A percentile compares a stretch with the other conserved stretches of the same genome.
phyloP scores from a whole-genome alignment of 2,329 filamentous ascomycete species.

The Fonsecaea nubica region DNA sequence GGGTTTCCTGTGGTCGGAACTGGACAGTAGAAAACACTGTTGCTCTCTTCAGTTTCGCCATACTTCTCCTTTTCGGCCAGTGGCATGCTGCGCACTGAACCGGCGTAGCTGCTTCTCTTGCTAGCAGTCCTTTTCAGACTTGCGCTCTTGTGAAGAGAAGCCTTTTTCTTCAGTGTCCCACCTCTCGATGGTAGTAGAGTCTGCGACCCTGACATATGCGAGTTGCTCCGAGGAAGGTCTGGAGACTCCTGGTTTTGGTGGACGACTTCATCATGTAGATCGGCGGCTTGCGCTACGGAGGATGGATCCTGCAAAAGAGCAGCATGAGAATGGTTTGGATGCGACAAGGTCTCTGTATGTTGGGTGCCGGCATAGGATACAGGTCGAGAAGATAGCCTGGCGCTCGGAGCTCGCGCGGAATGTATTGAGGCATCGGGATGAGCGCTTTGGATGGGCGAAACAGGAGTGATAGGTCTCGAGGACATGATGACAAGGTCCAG shows the following conservation, averaged over 20 bases:
- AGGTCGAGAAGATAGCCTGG: conserved; percentile 46
- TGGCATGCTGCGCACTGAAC: conserved; percentile 81
- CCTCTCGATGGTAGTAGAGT: conserved; percentile 55
- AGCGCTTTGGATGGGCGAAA: conserved; percentile 27
- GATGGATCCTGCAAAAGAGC: conserved; percentile 43
- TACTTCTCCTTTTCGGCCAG: conserved; percentile 68
- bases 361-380: conserved; percentile 48
- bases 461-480: conserved; percentile 44
- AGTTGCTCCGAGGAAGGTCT: conserved; percentile 49
- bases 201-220: conserved; percentile 51
- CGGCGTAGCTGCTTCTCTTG: conserved; percentile 79
- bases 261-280: conserved; percentile 47
- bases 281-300: conserved; percentile 46
- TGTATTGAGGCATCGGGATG: conserved; percentile 28
- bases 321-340: conserved; percentile 47
- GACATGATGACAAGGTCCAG: conserved; percentile 32
- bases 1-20: conserved; percentile 86
- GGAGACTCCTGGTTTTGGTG: conserved; percentile 32
- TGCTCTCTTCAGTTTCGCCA: conserved; percentile 70
- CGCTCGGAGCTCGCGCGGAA: conserved; percentile 28
- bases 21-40: conserved; percentile 87
- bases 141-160: conserved; percentile 73
- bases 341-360: conserved; percentile 28
- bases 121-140: conserved; percentile 82
- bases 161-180: conserved; percentile 89